phyloP scores from a whole-genome alignment of 306 rosid genomes.

The Hippophae tibetana region DNA sequence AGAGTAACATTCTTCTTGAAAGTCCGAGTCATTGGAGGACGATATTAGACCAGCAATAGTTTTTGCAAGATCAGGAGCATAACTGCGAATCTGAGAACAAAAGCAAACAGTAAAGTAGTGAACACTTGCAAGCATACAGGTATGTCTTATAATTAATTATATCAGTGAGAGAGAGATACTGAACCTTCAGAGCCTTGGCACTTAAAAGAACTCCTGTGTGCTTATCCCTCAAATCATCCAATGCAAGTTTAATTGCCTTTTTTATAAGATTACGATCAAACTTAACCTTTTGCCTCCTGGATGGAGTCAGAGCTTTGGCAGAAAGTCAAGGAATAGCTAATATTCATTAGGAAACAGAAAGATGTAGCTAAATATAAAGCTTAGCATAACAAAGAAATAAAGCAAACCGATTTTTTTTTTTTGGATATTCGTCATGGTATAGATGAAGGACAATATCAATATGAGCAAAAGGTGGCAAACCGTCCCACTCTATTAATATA shows the following conservation, averaged over 20 bases:
- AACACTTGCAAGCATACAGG: background rate
- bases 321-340: slow-evolving; percentile 54
- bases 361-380: background rate
- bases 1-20: slow-evolving; percentile 66
- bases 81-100: slow-evolving; percentile 51
- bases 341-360: background rate
- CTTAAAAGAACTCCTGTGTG: slow-evolving; percentile 67
- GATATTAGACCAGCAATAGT: slow-evolving; percentile 70
- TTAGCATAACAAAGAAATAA: background rate
- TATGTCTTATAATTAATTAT: background rate
- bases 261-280: slow-evolving; percentile 47
- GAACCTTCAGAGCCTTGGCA: slow-evolving; percentile 69
- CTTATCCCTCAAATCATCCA: slow-evolving; percentile 74
- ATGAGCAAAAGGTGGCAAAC: slow-evolving; percentile 41
- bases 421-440: slow-evolving; percentile 57
- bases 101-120: slow-evolving; percentile 4
- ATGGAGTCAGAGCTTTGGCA: slow-evolving; percentile 28
- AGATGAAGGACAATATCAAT: slow-evolving; percentile 68
- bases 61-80: slow-evolving; percentile 82
- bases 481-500: slow-evolving; percentile 66
- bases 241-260: slow-evolving; percentile 52
- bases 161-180: background rate
- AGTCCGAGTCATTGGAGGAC: slow-evolving; percentile 57
- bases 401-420: background rate
- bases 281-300: slow-evolving; percentile 36